Evolutionary conservation across 1,284 basidiomycete genomes (phyloP).

Genomic region (Naganishia liquefaciens): DNA sequence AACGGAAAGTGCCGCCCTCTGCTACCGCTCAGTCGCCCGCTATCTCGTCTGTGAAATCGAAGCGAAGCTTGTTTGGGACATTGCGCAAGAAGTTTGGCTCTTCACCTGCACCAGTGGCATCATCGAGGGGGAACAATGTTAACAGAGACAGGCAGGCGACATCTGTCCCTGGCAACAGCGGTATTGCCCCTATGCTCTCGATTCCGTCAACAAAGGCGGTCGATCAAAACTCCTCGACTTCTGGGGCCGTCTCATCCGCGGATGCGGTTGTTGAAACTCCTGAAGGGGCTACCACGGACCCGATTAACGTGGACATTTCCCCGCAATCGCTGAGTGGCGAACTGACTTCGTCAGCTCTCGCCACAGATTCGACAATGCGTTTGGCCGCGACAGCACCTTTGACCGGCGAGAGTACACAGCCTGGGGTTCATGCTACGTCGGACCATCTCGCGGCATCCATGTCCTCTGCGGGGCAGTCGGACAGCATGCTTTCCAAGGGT

Average conservation of each 20-base stretch:
- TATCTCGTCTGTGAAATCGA: constrained; percentile 18
- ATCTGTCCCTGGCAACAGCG: constrained; percentile 1
- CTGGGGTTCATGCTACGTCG: too few relatives aligned
- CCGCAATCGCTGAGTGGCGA: neutral
- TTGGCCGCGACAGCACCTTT: too few relatives aligned
- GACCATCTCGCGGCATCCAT: too few relatives aligned
- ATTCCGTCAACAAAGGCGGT: neutral
- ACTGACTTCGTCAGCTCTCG: too few relatives aligned
- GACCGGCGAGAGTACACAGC: too few relatives aligned
- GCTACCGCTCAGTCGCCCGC: constrained; percentile 4
- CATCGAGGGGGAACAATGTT: neutral
- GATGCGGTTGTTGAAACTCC: too few relatives aligned
- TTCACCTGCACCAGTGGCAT: constrained; percentile 1
- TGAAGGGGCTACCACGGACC: too few relatives aligned
- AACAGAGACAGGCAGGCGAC: neutral
- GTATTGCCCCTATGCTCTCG: constrained; percentile 5
- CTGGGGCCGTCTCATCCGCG: neutral
- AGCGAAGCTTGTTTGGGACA: constrained; percentile 20
- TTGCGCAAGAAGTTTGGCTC: constrained; percentile 19
- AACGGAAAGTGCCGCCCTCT: neutral
- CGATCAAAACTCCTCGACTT: neutral
- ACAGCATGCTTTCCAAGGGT: too few relatives aligned
- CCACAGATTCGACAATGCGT: too few relatives aligned
- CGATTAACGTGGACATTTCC: neutral
- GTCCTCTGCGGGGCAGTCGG: too few relatives aligned